Conservation (phyloP, 257 asterid species). For the Petrea volubilis region DNA sequence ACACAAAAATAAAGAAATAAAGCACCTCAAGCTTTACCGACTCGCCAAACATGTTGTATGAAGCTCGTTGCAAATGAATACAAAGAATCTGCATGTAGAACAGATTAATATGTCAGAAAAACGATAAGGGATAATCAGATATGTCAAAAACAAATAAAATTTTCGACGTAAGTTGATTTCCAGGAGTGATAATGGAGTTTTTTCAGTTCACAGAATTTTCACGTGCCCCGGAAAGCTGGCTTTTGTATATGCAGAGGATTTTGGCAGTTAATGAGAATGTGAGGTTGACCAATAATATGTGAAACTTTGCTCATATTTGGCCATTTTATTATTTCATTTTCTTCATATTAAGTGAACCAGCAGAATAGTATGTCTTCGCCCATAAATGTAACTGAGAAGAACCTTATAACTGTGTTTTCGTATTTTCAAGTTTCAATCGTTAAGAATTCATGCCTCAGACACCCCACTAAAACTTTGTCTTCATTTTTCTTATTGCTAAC, state of each 20-base stretch:
- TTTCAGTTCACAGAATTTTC: too few species aligned
- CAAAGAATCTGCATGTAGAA: constrained; percentile 72
- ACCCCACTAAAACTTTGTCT: background rate
- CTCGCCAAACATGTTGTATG: constrained; percentile 71
- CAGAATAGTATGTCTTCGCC: background rate
- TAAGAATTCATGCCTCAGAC: background rate
- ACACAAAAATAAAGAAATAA: background rate
- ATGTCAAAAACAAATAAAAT: background rate
- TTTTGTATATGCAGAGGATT: too few species aligned
- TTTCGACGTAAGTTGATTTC: too few species aligned
- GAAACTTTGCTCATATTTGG: background rate
- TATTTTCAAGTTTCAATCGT: too few species aligned
- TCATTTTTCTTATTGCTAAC: background rate
- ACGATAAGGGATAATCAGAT: background rate
- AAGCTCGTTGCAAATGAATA: constrained; percentile 92
- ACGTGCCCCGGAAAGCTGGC: too few species aligned
- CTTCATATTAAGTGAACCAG: background rate
- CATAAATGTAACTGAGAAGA: background rate
- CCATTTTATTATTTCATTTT: background rate
- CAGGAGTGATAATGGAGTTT: too few species aligned
- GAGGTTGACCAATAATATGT: background rate
- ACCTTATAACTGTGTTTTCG: too few species aligned
- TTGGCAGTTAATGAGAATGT: background rate
- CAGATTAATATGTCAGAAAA: constrained; percentile 8
- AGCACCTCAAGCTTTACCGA: constrained; percentile 71